Conservation (phyloP, 805 yeast genomes). For the Yarrowia deformans region DNA sequence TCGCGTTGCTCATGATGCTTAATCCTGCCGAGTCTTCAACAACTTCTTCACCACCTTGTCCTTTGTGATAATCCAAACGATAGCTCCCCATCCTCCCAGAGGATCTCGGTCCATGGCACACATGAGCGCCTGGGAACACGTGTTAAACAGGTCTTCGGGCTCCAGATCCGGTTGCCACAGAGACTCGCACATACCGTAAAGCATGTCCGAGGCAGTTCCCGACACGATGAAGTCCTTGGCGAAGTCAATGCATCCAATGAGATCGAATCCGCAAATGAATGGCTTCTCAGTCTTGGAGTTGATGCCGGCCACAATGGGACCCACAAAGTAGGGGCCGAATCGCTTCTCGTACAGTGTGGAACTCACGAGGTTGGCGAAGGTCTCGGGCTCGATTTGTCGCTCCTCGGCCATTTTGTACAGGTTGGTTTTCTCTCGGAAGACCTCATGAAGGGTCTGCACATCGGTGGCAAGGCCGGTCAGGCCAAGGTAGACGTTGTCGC, state of each 20-base stretch:
- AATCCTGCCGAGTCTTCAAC: constrained; percentile 95
- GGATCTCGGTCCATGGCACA: constrained; percentile 98
- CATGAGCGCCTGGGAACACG: constrained; percentile 89
- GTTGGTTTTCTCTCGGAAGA: constrained; percentile 83
- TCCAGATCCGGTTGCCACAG: constrained; percentile 92
- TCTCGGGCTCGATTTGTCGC: constrained; percentile 88
- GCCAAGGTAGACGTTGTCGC: constrained; percentile 74
- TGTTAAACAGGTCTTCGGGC: constrained; percentile 95
- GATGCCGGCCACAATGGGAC: constrained; percentile 96
- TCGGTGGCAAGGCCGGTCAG: constrained; percentile 96
- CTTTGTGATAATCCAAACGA: constrained; percentile 88
- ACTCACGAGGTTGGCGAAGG: constrained; percentile 91
- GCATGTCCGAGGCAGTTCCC: constrained; percentile 96
- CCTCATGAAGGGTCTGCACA: constrained; percentile 80
- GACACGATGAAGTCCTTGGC: constrained; percentile 94
- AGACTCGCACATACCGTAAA: constrained; percentile 98
- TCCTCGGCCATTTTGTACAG: constrained; percentile 91
- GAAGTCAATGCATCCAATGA: constrained; percentile 94
- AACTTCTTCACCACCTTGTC: constrained; percentile 88
- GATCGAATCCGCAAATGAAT: constrained; percentile 92
- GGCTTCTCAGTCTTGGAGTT: constrained; percentile 84
- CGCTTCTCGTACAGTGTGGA: constrained; percentile 88
- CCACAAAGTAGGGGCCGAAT: constrained; percentile 92
- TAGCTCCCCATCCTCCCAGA: constrained; percentile 97
- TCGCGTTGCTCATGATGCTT: constrained; percentile 42